Percentiles rank a stretch among this genome's conserved stretches.
phyloP scores from a whole-genome alignment of 1,284 basidiomycete genomes.

The Leccinum fuscescens region DNA sequence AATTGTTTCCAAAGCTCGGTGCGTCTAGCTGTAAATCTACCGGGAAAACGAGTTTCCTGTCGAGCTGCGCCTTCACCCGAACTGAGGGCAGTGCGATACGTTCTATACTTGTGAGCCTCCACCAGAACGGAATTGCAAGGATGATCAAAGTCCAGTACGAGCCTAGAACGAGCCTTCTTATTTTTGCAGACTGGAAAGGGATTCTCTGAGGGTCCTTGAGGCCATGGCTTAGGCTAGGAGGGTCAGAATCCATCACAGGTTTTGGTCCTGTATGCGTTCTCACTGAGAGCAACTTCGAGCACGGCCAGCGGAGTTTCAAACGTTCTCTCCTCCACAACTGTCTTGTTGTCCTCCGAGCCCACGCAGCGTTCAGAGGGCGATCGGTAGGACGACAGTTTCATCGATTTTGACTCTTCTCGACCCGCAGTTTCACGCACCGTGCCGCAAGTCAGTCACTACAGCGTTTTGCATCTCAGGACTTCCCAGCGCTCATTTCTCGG shows the following conservation, averaged over 20 bases:
- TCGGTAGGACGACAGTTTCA: constrained; percentile 7
- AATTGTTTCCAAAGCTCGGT: constrained; percentile 17
- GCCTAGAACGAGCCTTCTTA: constrained; percentile 57
- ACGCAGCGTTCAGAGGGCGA: constrained; percentile 10
- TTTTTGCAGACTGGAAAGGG: constrained; percentile 47
- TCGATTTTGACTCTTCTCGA: not conserved
- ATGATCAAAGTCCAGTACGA: constrained; percentile 78
- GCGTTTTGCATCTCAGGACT: constrained; percentile 5
- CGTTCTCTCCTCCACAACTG: constrained; percentile 23
- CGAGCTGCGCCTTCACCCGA: constrained; percentile 54
- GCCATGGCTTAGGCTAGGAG: constrained; percentile 24
- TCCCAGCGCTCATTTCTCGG: constrained; percentile 6
- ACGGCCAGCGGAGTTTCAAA: constrained; percentile 33
- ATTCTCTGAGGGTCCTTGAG: constrained; percentile 51
- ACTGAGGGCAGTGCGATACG: constrained; percentile 70
- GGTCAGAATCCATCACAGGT: constrained; percentile 24
- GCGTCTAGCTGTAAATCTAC: constrained; percentile 49
- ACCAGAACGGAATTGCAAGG: constrained; percentile 82
- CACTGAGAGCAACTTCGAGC: constrained; percentile 8
- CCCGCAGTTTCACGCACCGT: constrained; percentile 9
- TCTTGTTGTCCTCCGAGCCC: constrained; percentile 12
- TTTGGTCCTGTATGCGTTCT: constrained; percentile 6
- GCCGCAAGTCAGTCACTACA: constrained; percentile 3
- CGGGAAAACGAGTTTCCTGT: constrained; percentile 49
- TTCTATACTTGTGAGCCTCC: constrained; percentile 83